Evolutionary conservation across 2,329 filamentous ascomycete genomes (phyloP), one percentile per base, ranked within the genome.

Genomic region (Fusarium temperatum): DNA sequence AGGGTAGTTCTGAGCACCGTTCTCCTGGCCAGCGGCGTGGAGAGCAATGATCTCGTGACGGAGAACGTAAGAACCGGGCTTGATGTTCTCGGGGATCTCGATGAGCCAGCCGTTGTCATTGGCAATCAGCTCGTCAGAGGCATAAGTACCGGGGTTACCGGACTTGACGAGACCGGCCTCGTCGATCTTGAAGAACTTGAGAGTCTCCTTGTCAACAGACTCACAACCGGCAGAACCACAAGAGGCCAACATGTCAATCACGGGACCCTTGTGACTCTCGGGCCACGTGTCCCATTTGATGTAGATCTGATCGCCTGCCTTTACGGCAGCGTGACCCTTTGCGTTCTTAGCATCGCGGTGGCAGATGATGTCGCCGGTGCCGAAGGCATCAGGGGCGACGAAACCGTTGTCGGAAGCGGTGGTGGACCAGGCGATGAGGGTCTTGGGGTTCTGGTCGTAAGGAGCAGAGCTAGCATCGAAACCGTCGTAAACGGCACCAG

Each of bases 121-220:
- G 63, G 80, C 76, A 77, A 87, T 86, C 67, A 89, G 80, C 28
- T 85, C 78, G 72, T 80, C 80, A 22, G 82, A 75, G 50, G 79
- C 80, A 78, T 83, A 85, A 45, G 61, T 73, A 60, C 80, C 76
- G 67, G 81, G 83, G 70, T 80, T 83, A 70, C 82, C 77, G 68
- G 89, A 84, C 56, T 77, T 69, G 65, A 87, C 79, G 32, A 89
- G 84, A 75, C 90, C 91, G 42, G 80, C 83, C 75, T 87, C 86
- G 57, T 87, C 85, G 70, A 93, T 91, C 87, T 93, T 93, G 87
- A 91, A 89, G 83, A 88, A 92, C 76, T 88, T 81, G 60, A 92
- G 85, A 15, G 82, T 79, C 12, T 81, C 82, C 82, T 89, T 88
- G 82, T 88, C 86, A 66, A 88, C 88, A 2, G 82, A 80, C 59